Evolutionary conservation across 2,329 filamentous ascomycete species (phyloP).

Genomic region (Verticillium albo-atrum): DNA sequence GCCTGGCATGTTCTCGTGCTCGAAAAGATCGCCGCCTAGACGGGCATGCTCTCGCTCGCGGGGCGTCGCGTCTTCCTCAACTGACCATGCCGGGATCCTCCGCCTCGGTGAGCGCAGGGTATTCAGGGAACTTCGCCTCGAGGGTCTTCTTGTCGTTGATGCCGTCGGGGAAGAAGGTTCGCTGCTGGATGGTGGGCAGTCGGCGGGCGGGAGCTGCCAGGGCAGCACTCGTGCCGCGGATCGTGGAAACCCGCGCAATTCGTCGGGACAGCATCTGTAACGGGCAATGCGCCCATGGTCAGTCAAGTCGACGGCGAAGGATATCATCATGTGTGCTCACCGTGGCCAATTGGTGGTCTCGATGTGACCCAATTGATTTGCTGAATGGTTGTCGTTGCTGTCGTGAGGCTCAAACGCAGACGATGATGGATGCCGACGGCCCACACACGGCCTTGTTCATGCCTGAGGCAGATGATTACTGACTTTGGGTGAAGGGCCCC

Average conservation of each 20-base stretch:
- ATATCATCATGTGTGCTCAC: constrained; percentile 16
- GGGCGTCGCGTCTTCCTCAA: constrained; percentile 13
- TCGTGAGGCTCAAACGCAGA: constrained; percentile 11
- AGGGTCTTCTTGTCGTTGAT: constrained; percentile 40
- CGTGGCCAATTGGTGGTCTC: constrained; percentile 27
- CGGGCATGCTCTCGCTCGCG: background rate
- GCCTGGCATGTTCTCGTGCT: constrained; percentile 1
- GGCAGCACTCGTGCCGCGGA: constrained; percentile 28
- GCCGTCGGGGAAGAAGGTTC: constrained; percentile 48
- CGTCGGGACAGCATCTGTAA: constrained; percentile 57
- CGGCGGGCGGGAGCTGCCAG: constrained; percentile 38
- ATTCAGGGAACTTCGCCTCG: constrained; percentile 49
- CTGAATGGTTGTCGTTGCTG: constrained; percentile 15
- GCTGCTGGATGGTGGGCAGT: constrained; percentile 46
- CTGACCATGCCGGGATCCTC: constrained; percentile 65
- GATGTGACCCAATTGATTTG: constrained; percentile 23
- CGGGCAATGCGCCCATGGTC: constrained; percentile 10
- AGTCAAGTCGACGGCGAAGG: background rate
- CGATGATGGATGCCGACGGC: constrained; percentile 14
- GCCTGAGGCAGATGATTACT: constrained; percentile 6
- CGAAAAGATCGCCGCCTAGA: background rate
- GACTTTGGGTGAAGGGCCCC: background rate
- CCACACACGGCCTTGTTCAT: constrained; percentile 13
- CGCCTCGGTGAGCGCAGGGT: constrained; percentile 45
- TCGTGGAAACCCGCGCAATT: constrained; percentile 46